Base-by-base conservation (phyloP, 306 rosid genomes). In the Macrotyloma uniflorum region DNA sequence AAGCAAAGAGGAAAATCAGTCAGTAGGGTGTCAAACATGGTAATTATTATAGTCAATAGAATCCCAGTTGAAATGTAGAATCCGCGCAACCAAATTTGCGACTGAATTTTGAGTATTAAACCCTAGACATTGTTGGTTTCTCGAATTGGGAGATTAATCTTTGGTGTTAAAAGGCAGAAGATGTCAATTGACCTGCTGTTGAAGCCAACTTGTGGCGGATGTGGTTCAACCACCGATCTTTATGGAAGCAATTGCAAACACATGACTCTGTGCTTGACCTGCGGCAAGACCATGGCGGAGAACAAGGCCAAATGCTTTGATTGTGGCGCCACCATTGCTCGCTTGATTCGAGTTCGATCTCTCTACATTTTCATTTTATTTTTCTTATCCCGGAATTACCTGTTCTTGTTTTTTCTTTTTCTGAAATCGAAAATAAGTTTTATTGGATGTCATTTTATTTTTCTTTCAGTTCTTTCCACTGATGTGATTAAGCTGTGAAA, bases 181-280 rank as follows among this genome's bases (percentile, higher is more conserved):
- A 91, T 91, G 94, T 80, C 97, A 74, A 43, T 75, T 63, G 93
- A 90, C 79, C 80, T 90, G 78, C 6, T 80, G 6, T 67, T 93
- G 76, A 87, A 88, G 80, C 77, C 91, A 19, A 75, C 88, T 11
- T 93, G 97, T 58, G 58, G 91, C 26, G 93, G 91, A 28, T 93
- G 97, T 54, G 91, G 92, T 46, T 86, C 97, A 30, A 85, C 91
- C 47, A 65, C 89, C 74, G 93, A 93, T 62, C 73, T 93, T 69
- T 93, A 93, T 61, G 97, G 94, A 30, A 93, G 94, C 89, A 90
- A 89, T 80, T 89, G 96, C 88, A 93, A 90, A 83, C 97, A 90
- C 84, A 79, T 89, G 93, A 90, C 93, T 35, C 81, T 93, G 49
- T 93, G 97, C 87, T 79, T 86, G 80, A 79, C 85, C 18, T 93